These are phyloP conservation scores for Calvatia gigantea DNA, from an alignment of 768 basidiomycete species.

Conservation along the genomic window DNA sequence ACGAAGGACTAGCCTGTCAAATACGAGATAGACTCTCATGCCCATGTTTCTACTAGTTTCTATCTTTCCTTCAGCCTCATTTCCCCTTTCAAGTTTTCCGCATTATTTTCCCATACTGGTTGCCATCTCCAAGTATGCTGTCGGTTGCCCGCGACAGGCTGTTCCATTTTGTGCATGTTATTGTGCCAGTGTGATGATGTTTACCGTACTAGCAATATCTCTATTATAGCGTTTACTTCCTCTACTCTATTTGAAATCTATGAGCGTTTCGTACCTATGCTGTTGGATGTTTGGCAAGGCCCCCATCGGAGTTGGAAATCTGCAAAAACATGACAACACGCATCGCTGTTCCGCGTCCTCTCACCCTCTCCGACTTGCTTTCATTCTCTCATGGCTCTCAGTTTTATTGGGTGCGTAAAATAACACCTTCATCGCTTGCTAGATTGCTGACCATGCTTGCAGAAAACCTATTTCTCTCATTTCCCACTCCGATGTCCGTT, in stretches of 20 bases:
- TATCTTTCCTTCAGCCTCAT: background rate
- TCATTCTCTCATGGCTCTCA: constrained; percentile 54
- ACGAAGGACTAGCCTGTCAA: background rate
- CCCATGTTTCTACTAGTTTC: background rate
- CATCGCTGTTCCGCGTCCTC: constrained; percentile 14
- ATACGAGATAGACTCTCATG: background rate
- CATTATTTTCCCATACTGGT: background rate
- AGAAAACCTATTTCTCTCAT: constrained; percentile 89
- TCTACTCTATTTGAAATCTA: too few relatives aligned
- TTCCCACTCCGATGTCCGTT: constrained; percentile 88
- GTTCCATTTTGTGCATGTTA: constrained; percentile 6
- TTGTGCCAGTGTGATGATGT: constrained; percentile 1
- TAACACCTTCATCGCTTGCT: background rate
- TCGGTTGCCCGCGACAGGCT: background rate
- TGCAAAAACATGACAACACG: constrained; percentile 26
- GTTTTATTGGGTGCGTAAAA: constrained; percentile 65
- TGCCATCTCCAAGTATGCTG: background rate
- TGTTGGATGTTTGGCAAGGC: constrained; percentile 5
- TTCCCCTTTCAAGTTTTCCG: background rate
- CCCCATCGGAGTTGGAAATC: constrained; percentile 24
- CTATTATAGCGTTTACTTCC: background rate
- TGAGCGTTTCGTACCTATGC: too few relatives aligned
- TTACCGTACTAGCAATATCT: constrained; percentile 8
- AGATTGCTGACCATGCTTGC: constrained; percentile 13
- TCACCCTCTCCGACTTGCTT: constrained; percentile 12